Evolutionary conservation across 768 basidiomycete species (phyloP).

Genomic region (Holtermannia corniformis): DNA sequence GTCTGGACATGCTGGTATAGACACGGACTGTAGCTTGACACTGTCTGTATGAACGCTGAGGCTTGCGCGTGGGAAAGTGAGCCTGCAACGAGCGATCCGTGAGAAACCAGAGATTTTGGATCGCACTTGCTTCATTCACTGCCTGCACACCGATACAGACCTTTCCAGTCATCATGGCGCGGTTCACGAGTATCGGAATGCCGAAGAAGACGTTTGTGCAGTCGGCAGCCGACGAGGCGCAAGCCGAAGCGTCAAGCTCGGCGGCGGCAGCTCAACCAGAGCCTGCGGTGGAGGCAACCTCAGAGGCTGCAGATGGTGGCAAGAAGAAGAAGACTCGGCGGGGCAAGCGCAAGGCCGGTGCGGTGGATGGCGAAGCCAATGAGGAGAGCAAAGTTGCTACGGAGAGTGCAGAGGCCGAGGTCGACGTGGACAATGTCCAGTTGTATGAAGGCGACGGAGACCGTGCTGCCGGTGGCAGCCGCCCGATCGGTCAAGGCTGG

Average conservation of each 20-base stretch:
- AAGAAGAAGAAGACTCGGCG: constrained; percentile 51
- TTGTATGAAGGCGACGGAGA: constrained; percentile 18
- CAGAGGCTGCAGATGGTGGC: constrained; percentile 41
- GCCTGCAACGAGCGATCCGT: not conserved
- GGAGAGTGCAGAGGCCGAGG: constrained; percentile 12
- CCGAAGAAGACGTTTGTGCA: constrained; percentile 25
- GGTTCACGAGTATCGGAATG: constrained; percentile 39
- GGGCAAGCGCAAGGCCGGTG: constrained; percentile 44
- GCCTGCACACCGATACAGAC: too few species aligned
- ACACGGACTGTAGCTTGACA: too few species aligned
- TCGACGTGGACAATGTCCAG: constrained; percentile 23
- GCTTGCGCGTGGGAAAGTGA: not conserved
- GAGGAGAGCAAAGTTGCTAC: not conserved
- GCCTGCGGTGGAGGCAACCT: not conserved
- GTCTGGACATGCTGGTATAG: too few species aligned
- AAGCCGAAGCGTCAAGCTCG: not conserved
- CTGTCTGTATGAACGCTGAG: too few species aligned
- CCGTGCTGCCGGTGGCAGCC: not conserved
- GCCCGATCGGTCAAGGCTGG: constrained; percentile 14
- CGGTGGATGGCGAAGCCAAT: constrained; percentile 16
- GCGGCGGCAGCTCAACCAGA: constrained; percentile 19
- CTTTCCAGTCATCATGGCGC: constrained; percentile 26
- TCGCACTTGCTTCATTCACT: not conserved
- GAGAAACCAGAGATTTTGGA: not conserved
- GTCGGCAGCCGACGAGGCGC: constrained; percentile 35